Conservation (phyloP, 176 grass and related monocot genomes). For the Miscanthus lutarioriparius region DNA sequence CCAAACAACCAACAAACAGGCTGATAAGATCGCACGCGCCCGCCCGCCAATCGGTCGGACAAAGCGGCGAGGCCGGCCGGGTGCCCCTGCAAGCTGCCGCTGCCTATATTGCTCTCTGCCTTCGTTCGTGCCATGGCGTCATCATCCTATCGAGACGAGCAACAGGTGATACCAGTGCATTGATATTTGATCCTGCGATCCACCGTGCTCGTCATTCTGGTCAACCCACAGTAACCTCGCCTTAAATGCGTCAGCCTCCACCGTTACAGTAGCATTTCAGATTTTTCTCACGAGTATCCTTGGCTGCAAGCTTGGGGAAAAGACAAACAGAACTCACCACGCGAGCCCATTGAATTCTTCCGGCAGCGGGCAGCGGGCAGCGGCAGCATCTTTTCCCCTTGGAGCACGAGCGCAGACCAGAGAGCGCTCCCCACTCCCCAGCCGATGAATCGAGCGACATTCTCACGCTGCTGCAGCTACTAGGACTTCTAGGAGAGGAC, state of each 20-base stretch:
- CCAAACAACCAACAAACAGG: no score
- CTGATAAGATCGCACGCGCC: no score
- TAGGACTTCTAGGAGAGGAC: neutral
- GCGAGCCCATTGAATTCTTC: neutral
- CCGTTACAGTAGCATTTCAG: neutral
- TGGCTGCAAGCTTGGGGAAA: neutral
- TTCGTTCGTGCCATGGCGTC: no score
- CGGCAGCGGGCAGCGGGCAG: neutral
- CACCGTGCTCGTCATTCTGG: neutral
- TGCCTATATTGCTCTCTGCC: no score
- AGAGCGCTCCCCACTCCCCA: neutral
- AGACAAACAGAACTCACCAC: neutral
- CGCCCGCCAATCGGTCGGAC: neutral
- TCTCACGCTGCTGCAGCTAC: neutral
- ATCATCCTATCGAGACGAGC: no score
- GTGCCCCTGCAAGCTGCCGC: no score
- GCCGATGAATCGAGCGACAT: neutral
- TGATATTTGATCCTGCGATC: no score
- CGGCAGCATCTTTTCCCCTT: neutral
- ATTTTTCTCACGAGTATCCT: no score
- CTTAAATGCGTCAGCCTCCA: constrained; percentile 1
- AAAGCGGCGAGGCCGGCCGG: no score
- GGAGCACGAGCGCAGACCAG: neutral
- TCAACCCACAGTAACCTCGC: neutral
- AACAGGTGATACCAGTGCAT: no score